Conservation (phyloP, 305 asterid genomes). For the Striga hermonthica region DNA sequence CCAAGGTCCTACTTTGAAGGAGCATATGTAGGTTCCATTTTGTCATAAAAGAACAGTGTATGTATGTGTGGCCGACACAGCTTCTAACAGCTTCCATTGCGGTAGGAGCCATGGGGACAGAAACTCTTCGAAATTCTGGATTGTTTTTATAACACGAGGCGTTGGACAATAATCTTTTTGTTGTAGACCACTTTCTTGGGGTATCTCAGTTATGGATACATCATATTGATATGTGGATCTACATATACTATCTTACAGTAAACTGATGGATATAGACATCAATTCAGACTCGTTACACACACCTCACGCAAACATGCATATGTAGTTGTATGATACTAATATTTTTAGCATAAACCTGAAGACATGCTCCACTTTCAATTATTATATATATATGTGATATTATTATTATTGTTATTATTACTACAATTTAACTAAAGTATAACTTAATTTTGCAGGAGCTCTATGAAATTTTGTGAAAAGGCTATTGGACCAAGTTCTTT, state of each 20-base stretch:
- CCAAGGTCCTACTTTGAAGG: neutral
- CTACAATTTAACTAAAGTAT: neutral
- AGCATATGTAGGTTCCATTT: slow-evolving; percentile 7
- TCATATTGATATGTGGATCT: neutral
- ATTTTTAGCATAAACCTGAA: slow-evolving; percentile 6
- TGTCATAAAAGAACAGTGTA: neutral
- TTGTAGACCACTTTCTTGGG: neutral
- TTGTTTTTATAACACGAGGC: slow-evolving; percentile 12
- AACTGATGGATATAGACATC: neutral
- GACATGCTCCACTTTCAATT: slow-evolving; percentile 20
- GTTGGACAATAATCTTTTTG: slow-evolving; percentile 16
- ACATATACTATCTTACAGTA: neutral
- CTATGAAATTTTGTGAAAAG: slow-evolving; percentile 34
- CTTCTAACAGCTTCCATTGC: slow-evolving; percentile 7
- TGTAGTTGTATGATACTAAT: neutral
- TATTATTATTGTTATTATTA: neutral
- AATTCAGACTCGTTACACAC: neutral
- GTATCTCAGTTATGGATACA: neutral
- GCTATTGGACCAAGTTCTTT: slow-evolving; percentile 35
- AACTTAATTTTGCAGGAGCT: slow-evolving; percentile 40
- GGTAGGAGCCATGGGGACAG: neutral
- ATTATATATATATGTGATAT: neutral
- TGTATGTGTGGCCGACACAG: slow-evolving; percentile 1
- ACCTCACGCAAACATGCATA: neutral
- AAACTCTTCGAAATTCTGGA: slow-evolving; percentile 4